Percentiles rank a stretch among this genome's conserved stretches.
phyloP scores from a whole-genome alignment of 257 asterid genomes.

The Gynochthodes officinalis region DNA sequence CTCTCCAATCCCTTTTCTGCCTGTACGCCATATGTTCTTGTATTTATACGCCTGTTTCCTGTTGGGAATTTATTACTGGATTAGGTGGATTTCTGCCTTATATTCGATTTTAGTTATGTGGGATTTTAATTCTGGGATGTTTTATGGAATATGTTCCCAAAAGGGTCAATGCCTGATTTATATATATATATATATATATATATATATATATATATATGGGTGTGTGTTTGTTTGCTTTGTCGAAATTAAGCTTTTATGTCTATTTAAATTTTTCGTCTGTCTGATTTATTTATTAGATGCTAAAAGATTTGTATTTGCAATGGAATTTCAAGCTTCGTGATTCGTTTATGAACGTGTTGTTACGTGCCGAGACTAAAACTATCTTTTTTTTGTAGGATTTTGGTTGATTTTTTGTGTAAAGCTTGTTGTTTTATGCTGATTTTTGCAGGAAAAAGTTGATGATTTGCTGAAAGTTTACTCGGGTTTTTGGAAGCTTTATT shows the following conservation, averaged over 20 bases:
- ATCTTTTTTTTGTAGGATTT: background rate
- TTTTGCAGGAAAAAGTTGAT: conserved; percentile 12
- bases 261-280: background rate
- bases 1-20: background rate
- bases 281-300: background rate
- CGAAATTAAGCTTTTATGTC: background rate
- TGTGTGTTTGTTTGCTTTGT: too few species aligned
- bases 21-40: background rate
- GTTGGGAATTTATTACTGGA: background rate
- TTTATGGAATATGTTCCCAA: background rate
- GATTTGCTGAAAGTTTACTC: background rate
- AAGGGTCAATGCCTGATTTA: conserved; percentile 10
- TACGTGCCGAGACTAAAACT: background rate
- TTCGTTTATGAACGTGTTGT: background rate
- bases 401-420: background rate
- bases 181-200: too few species aligned
- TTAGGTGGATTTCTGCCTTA: background rate
- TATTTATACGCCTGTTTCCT: background rate
- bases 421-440: background rate
- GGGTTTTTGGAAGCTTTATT: conserved; percentile 6
- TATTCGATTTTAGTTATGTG: background rate
- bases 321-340: conserved; percentile 1
- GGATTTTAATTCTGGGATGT: conserved; percentile 1
- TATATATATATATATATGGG: too few species aligned
- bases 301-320: background rate